These are phyloP conservation scores for Russula abietina DNA, from an alignment of 768 basidiomycete species.

Conservation along the genomic window DNA sequence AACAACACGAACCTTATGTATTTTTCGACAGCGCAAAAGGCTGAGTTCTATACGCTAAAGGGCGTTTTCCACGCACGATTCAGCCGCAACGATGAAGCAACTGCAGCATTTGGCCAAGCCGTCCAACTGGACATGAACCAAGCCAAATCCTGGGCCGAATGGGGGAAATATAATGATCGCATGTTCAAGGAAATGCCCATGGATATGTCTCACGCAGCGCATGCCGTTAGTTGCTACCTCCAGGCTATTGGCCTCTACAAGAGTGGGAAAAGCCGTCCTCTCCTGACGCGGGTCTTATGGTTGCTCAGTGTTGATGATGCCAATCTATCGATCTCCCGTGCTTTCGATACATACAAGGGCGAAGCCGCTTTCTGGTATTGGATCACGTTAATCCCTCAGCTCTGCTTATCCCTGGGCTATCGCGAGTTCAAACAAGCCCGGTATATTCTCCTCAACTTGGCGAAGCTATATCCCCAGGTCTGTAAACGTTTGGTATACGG, in stretches of 20 bases:
- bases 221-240: conserved; percentile 94
- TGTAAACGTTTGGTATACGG: neutral
- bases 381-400: conserved; percentile 95
- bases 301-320: conserved; percentile 87
- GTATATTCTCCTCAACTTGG: conserved; percentile 81
- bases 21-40: conserved; percentile 90
- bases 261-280: conserved; percentile 83
- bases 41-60: conserved; percentile 97
- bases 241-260: conserved; percentile 96
- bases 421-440: conserved; percentile 92
- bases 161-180: conserved; percentile 90
- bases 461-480: conserved; percentile 89
- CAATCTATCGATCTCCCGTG: conserved; percentile 60
- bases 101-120: conserved; percentile 86
- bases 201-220: conserved; percentile 72
- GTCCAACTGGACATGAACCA: conserved; percentile 93
- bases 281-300: conserved; percentile 94
- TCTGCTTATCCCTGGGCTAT: conserved; percentile 82
- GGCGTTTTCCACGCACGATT: conserved; percentile 96
- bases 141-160: conserved; percentile 97
- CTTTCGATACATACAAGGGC: conserved; percentile 93
- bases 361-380: conserved; percentile 98
- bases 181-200: conserved; percentile 82
- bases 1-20: conserved; percentile 99
- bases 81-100: conserved; percentile 82